Evolutionary conservation across 2,329 filamentous ascomycete genomes (phyloP), one percentile per base, ranked within the genome.

Genomic region (Chaetomium olivaceum): DNA sequence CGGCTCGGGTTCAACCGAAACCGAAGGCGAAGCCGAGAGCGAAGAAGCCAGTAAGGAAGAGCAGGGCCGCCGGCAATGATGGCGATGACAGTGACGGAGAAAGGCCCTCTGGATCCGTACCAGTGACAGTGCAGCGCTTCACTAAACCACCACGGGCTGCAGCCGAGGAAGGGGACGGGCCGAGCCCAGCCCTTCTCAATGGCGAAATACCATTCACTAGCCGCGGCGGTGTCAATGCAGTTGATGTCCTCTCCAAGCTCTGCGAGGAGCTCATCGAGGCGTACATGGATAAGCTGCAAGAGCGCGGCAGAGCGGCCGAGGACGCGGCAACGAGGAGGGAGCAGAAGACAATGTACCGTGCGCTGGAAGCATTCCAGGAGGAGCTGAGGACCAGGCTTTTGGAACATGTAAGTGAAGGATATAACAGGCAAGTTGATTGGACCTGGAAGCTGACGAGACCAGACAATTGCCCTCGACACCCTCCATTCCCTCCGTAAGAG

Each of bases 181-280:
- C 75, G 3, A 74, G 75, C 9, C 77, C 76, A 2, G 80, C 86
- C 54, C 79, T 83, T 0, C 77, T 85, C 4, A 80, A 80, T 54
- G 73, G 77, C 1, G 82, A 85, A 4, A 84, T 88, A 1, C 83
- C 85, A 0, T 85, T 83, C 67, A 77, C 80, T 0, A 83, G 82
- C 69, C 80, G 82, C 19, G 76, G 78, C 25, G 85, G 85, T 55
- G 86, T 89, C 69, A 90, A 86, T 57, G 80, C 84, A 0, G 79
- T 89, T 2, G 87, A 90, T 69, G 87, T 89, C 1, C 78, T 90
- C 46, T 80, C 83, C 6, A 83, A 88, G 68, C 80, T 89, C 16
- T 89, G 85, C 72, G 82, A 87, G 39, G 87, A 89, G 71, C 80
- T 88, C 36, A 78, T 88, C 23, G 80, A 80, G n/a, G 76, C 79